Conservation (phyloP, 2,329 filamentous ascomycete species). For the Chaetomiaceae sp. region DNA sequence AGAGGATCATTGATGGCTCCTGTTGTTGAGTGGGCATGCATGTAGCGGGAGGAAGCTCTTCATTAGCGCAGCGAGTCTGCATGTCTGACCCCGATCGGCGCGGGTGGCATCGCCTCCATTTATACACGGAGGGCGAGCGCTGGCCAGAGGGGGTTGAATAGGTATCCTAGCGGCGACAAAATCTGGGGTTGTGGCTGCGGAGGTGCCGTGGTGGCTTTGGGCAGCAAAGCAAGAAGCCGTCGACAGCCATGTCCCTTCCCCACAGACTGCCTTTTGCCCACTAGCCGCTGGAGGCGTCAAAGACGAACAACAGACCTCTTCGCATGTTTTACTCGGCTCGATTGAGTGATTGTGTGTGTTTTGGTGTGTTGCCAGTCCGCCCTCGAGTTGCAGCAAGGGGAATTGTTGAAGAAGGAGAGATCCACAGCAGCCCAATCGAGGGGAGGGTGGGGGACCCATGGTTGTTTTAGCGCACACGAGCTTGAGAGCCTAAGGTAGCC, state of each 20-base stretch:
- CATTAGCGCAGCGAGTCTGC: slow-evolving; percentile 5
- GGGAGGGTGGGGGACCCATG: slow-evolving; percentile 19
- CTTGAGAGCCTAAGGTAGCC: slow-evolving; percentile 12
- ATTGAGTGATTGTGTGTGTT: neutral
- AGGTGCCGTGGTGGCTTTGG: slow-evolving; percentile 8
- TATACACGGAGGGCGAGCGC: neutral
- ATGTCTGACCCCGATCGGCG: slow-evolving; percentile 1
- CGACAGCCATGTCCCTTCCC: neutral
- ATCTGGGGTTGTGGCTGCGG: slow-evolving; percentile 4
- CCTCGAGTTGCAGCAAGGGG: slow-evolving; percentile 2
- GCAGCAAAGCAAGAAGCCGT: slow-evolving; percentile 11
- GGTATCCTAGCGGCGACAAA: neutral
- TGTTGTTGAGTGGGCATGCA: too few relatives aligned
- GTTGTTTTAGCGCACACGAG: slow-evolving; percentile 22
- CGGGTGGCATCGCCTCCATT: slow-evolving; percentile 1
- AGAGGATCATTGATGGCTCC: too few relatives aligned
- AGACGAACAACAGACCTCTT: neutral
- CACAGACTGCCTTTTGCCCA: neutral
- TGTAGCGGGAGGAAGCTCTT: slow-evolving; percentile 5
- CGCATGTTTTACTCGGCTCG: slow-evolving; percentile 1
- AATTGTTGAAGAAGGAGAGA: neutral
- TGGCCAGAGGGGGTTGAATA: neutral
- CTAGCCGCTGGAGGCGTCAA: slow-evolving; percentile 16
- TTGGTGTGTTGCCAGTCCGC: slow-evolving; percentile 6
- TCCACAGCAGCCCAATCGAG: slow-evolving; percentile 25